These are phyloP conservation scores for Aechmea fasciata DNA, from an alignment of 176 grass and related monocot genomes.

Conservation along the genomic window DNA sequence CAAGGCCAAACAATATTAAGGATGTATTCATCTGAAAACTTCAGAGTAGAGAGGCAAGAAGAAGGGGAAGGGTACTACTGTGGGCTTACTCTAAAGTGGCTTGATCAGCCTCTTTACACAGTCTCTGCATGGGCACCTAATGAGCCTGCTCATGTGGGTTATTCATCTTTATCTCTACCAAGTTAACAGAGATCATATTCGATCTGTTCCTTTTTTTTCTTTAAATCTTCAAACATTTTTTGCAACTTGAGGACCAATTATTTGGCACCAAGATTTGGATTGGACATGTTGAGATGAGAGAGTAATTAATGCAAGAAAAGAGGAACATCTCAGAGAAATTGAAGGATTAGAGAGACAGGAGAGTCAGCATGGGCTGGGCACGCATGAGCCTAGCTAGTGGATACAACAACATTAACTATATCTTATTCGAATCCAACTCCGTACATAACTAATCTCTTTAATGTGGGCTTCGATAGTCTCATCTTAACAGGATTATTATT, in stretches of 20 bases:
- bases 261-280: no score
- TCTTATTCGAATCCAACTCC: no score
- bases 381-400: no score
- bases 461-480: no score
- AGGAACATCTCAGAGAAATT: no score
- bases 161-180: conserved; percentile 34
- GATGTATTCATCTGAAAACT: conserved; percentile 60
- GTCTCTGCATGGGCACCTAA: conserved; percentile 57
- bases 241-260: not conserved
- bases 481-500: no score
- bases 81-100: conserved; percentile 77
- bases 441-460: no score
- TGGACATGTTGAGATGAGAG: no score
- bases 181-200: conserved; percentile 15
- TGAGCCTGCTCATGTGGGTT: conserved; percentile 29
- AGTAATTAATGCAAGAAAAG: no score
- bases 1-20: conserved; percentile 72
- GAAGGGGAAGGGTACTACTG: conserved; percentile 32
- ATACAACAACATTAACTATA: no score
- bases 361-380: no score
- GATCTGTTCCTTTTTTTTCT: not conserved
- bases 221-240: not conserved
- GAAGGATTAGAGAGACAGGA: no score
- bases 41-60: conserved; percentile 29
- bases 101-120: conserved; percentile 66